These are phyloP conservation scores for Wickerhamia fluorescens DNA, from an alignment of 805 yeast species.

Conservation along the genomic window DNA sequence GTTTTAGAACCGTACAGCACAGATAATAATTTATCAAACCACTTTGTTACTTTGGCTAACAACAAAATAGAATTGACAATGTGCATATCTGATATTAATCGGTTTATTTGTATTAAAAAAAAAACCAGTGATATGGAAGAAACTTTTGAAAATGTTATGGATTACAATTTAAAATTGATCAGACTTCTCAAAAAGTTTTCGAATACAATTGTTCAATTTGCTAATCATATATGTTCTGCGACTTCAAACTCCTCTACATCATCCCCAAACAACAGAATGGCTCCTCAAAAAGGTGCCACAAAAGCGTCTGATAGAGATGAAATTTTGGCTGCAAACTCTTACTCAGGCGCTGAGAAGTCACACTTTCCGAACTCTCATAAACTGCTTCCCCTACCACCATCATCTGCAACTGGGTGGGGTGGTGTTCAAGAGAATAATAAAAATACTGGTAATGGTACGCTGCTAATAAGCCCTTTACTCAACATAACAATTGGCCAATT, in stretches of 20 bases:
- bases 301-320: too few species aligned
- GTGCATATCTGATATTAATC: slow-evolving; percentile 28
- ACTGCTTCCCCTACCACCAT: slow-evolving; percentile 2
- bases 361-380: slow-evolving; percentile 1
- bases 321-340: slow-evolving; percentile 1
- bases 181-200: slow-evolving; percentile 32
- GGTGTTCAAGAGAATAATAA: too few species aligned
- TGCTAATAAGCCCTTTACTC: slow-evolving; percentile 29
- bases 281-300: too few species aligned
- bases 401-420: too few species aligned
- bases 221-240: slow-evolving; percentile 23
- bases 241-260: slow-evolving; percentile 9
- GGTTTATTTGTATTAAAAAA: too few species aligned
- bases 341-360: background rate
- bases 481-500: slow-evolving; percentile 27
- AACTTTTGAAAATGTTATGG: slow-evolving; percentile 20
- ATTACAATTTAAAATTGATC: slow-evolving; percentile 33
- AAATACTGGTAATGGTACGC: too few species aligned
- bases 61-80: slow-evolving; percentile 31
- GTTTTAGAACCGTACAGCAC: background rate
- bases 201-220: slow-evolving; percentile 19
- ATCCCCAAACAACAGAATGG: too few species aligned
- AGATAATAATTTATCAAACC: slow-evolving; percentile 7
- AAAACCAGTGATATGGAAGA: slow-evolving; percentile 13
- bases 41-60: slow-evolving; percentile 20